phyloP scores from a whole-genome alignment of 352 stramenopile genomes.

The Globisporangium radiosum region DNA sequence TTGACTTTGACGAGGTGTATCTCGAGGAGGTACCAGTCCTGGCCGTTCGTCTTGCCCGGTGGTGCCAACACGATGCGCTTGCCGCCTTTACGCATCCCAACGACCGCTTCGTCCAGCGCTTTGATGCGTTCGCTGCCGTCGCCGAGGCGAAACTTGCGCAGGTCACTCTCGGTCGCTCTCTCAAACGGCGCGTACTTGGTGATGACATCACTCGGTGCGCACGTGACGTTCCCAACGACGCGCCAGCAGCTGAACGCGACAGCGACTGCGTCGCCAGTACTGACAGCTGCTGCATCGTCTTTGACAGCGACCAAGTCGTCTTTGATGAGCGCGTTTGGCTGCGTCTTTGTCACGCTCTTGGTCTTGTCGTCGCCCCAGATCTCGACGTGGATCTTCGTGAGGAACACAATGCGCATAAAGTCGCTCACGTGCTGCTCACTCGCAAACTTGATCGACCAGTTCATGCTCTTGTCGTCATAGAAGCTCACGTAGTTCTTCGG shows the following conservation, averaged over 20 bases:
- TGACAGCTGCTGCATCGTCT: constrained; percentile 28
- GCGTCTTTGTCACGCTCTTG: constrained; percentile 46
- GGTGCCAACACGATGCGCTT: constrained; percentile 87
- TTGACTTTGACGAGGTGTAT: constrained; percentile 74
- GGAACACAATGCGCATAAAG: constrained; percentile 64
- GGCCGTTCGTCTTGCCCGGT: constrained; percentile 66
- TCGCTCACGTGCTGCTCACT: constrained; percentile 51
- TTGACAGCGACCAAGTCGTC: constrained; percentile 43
- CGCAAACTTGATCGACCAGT: constrained; percentile 75
- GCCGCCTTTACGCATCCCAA: constrained; percentile 86
- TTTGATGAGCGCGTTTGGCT: constrained; percentile 35
- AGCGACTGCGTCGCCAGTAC: constrained; percentile 51
- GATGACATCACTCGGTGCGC: constrained; percentile 50
- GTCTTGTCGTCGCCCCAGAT: constrained; percentile 67
- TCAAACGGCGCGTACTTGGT: constrained; percentile 80
- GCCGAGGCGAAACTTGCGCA: constrained; percentile 71
- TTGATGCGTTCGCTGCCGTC: constrained; percentile 81
- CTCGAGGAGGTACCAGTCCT: constrained; percentile 82
- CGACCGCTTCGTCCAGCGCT: constrained; percentile 81
- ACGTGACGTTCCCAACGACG: constrained; percentile 62
- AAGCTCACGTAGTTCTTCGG: constrained; percentile 81
- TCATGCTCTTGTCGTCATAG: constrained; percentile 60
- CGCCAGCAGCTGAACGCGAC: constrained; percentile 70
- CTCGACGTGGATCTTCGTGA: constrained; percentile 74
- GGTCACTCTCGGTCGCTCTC: constrained; percentile 31